Conservation (phyloP, 2,329 filamentous ascomycete genomes). For the Fusarium graminum region DNA sequence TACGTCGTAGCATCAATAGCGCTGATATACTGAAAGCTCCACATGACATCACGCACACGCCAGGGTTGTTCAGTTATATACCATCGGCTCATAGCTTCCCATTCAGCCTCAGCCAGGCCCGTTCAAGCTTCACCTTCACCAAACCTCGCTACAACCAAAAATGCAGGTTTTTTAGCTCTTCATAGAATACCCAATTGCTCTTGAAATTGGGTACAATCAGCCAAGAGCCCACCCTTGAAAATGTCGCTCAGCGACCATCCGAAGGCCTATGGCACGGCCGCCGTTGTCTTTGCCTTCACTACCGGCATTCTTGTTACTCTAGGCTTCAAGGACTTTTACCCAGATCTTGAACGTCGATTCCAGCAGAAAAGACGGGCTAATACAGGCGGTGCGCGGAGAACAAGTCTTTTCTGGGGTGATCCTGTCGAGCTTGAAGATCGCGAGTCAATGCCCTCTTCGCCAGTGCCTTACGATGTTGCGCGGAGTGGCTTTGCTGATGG, state of each 20-base stretch:
- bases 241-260: slow-evolving; percentile 74
- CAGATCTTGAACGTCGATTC: slow-evolving; percentile 76
- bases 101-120: slow-evolving; percentile 16
- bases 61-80: slow-evolving; percentile 24
- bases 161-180: slow-evolving; percentile 31
- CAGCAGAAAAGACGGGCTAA: slow-evolving; percentile 58
- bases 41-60: slow-evolving; percentile 47
- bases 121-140: slow-evolving; percentile 6
- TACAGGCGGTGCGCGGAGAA: slow-evolving; percentile 50
- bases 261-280: slow-evolving; percentile 73
- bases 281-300: slow-evolving; percentile 79
- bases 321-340: slow-evolving; percentile 83
- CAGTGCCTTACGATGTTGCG: slow-evolving; percentile 50
- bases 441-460: slow-evolving; percentile 54
- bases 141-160: slow-evolving; percentile 10
- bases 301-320: slow-evolving; percentile 81
- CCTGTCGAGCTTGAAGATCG: slow-evolving; percentile 70
- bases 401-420: slow-evolving; percentile 61
- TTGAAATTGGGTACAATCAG: slow-evolving; percentile 8
- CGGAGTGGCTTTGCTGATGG: slow-evolving; percentile 71
- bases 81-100: slow-evolving; percentile 11
- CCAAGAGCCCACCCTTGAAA: slow-evolving; percentile 47
- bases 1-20: neutral
- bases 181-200: slow-evolving; percentile 17
- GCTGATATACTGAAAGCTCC: slow-evolving; percentile 28